Evolutionary conservation across 805 yeast species (phyloP).

Genomic region (Wickerhamiella cacticola): DNA sequence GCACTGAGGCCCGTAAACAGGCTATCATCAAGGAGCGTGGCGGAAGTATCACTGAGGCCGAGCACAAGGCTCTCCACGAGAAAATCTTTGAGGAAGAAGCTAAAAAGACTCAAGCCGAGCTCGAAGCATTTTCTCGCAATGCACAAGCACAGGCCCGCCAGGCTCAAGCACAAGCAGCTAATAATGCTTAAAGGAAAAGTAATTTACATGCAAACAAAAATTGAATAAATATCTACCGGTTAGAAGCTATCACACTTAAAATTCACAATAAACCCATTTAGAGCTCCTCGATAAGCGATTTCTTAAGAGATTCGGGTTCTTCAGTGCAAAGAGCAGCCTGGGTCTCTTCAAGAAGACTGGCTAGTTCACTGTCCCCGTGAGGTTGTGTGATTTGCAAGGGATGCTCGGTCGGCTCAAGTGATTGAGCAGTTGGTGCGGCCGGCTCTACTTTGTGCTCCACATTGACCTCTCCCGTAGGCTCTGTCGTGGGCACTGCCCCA

Average conservation of each 20-base stretch:
- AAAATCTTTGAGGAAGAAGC: slow-evolving; percentile 21
- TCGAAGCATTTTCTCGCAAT: slow-evolving; percentile 16
- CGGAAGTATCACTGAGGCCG: slow-evolving; percentile 16
- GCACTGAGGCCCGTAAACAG: slow-evolving; percentile 16
- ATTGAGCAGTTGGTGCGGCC: not conserved
- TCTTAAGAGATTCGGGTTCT: not conserved
- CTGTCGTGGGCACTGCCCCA: too few species aligned
- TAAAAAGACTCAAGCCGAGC: slow-evolving; percentile 16
- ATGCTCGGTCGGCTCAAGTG: not conserved
- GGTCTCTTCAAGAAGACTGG: not conserved
- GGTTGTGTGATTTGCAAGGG: not conserved
- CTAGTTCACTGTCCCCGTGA: not conserved
- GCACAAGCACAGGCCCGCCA: slow-evolving; percentile 6
- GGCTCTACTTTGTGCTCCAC: too few species aligned
- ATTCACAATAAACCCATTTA: not conserved
- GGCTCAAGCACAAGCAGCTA: slow-evolving; percentile 4
- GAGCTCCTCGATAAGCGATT: not conserved
- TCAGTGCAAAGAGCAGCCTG: not conserved
- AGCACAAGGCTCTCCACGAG: slow-evolving; percentile 17
- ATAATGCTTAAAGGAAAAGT: not conserved
- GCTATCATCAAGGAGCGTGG: slow-evolving; percentile 15
- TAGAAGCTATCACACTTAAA: not conserved
- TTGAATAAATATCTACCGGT: slow-evolving; percentile 1
- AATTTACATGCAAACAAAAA: not conserved
- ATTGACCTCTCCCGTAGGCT: too few species aligned